These are phyloP conservation scores for Histomonas meleagridis DNA, from an alignment of 208 protist species.

Conservation along the genomic window DNA sequence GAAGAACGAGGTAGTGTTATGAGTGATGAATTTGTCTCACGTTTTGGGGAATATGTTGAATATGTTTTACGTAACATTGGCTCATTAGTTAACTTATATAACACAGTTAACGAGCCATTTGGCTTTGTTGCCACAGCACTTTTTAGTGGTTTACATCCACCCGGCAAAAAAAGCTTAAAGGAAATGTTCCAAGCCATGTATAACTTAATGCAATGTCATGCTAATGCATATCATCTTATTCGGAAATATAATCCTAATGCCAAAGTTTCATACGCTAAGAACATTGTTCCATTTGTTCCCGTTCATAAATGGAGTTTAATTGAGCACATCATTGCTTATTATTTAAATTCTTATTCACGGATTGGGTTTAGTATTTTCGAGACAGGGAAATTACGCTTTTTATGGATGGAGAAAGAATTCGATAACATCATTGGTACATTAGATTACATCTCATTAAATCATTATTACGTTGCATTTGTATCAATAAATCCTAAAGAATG, in stretches of 20 bases:
- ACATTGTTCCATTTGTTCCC: neutral
- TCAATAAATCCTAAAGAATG: neutral
- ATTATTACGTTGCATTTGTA: neutral
- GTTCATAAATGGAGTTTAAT: neutral
- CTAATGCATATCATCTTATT: neutral
- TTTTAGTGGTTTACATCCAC: neutral
- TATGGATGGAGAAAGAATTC: neutral
- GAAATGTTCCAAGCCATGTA: neutral
- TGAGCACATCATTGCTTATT: neutral
- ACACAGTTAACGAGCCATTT: conserved; percentile 2
- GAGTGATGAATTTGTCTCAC: neutral
- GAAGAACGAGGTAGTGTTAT: neutral
- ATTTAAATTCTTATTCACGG: neutral
- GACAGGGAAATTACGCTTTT: neutral
- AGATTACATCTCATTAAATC: neutral
- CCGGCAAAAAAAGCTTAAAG: neutral
- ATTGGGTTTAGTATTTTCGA: neutral
- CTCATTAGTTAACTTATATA: neutral
- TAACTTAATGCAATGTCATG: neutral
- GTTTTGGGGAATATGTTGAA: neutral
- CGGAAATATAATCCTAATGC: neutral
- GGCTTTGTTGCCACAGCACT: neutral
- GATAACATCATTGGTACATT: neutral
- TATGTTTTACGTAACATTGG: neutral
- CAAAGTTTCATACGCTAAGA: neutral